Base-by-base conservation (phyloP, 768 basidiomycete genomes). In the Favolaschia claudopus region DNA sequence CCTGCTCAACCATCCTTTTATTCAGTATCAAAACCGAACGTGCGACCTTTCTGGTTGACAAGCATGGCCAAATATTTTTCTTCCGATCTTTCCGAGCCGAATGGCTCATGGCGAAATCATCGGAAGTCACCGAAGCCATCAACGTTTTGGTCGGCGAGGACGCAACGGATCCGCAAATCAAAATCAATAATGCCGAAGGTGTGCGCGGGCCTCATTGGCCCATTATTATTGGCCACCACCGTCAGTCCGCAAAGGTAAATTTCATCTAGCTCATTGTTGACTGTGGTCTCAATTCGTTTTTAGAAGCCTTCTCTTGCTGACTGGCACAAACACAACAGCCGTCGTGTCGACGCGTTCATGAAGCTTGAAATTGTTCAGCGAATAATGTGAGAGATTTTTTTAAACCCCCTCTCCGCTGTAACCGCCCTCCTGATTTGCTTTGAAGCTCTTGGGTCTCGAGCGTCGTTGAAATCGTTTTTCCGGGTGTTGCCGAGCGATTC, bases 401-500 rank as follows among this genome's bases (percentile, higher is more conserved):
- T 31, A 15, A 36, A 25, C 13, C 12, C 37, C n/a, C n/a, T n/a
- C n/a, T n/a, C n/a, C n/a, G 14, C 10, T 52, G 31, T 14, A 8
- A 36, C 6, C 17, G 24, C 5, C 33, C 25, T 8, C 8, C n/a
- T 50, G 22, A 36, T 33, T 17, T 27, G 20, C 25, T 12, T 13
- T 28, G n/a, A n/a, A 49, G 47, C 2, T 3, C 32, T 15, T 33
- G 7, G 5, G 39, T 57, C 4, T 12, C 47, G 4, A 17, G 4
- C 2, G 55, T 68, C 3, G 53, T 69, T 0, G 15, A 43, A 12
- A 12, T 47, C 7, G 28, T 65, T n/a, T 71, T 64, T 46, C 67
- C 70, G 22, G 70, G 67, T 7, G 50, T 71, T 8, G 62, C 65
- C 0, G 31, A 45, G 14, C 51, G 62, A 1, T 67, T 63, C 29